Conservation (phyloP, 2,329 filamentous ascomycete species). For the Fusarium anthophilum region DNA sequence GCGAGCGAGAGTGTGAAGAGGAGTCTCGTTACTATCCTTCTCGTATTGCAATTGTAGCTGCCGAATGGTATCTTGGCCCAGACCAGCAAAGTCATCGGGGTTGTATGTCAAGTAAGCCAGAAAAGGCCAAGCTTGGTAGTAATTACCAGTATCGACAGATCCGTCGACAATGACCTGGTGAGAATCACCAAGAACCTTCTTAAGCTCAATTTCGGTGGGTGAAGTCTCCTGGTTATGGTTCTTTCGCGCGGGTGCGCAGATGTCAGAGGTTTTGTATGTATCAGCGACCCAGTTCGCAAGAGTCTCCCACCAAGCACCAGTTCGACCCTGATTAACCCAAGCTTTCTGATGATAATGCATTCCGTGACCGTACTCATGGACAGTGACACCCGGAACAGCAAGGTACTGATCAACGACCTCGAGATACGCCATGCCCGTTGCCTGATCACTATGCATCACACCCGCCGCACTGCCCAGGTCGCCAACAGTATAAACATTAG, state of each 20-base stretch:
- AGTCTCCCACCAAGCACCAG: slow-evolving; percentile 62
- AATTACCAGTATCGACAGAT: slow-evolving; percentile 53
- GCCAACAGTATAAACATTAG: slow-evolving; percentile 56
- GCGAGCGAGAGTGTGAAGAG: slow-evolving; percentile 56
- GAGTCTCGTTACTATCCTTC: slow-evolving; percentile 58
- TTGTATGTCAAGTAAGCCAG: slow-evolving; percentile 59
- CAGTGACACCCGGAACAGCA: slow-evolving; percentile 51
- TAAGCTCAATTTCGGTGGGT: slow-evolving; percentile 53
- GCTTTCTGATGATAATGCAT: slow-evolving; percentile 56
- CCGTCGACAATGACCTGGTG: slow-evolving; percentile 61
- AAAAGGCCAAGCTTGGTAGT: slow-evolving; percentile 64
- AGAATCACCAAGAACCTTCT: slow-evolving; percentile 58
- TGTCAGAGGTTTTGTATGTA: slow-evolving; percentile 56
- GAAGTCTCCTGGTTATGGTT: slow-evolving; percentile 48
- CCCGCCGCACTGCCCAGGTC: slow-evolving; percentile 52
- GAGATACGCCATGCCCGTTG: slow-evolving; percentile 53
- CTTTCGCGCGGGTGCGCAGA: slow-evolving; percentile 53
- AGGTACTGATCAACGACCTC: slow-evolving; percentile 55
- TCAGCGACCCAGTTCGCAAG: slow-evolving; percentile 61
- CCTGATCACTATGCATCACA: slow-evolving; percentile 53
- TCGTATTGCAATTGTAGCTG: slow-evolving; percentile 56
- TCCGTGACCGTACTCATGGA: slow-evolving; percentile 61
- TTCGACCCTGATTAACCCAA: slow-evolving; percentile 56
- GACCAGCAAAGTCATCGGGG: slow-evolving; percentile 53
- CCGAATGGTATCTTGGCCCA: slow-evolving; percentile 54